Evolutionary conservation across 768 basidiomycete species (phyloP), one percentile per base, ranked within the genome.

Genomic region (Candolleomyces aberdarensis): DNA sequence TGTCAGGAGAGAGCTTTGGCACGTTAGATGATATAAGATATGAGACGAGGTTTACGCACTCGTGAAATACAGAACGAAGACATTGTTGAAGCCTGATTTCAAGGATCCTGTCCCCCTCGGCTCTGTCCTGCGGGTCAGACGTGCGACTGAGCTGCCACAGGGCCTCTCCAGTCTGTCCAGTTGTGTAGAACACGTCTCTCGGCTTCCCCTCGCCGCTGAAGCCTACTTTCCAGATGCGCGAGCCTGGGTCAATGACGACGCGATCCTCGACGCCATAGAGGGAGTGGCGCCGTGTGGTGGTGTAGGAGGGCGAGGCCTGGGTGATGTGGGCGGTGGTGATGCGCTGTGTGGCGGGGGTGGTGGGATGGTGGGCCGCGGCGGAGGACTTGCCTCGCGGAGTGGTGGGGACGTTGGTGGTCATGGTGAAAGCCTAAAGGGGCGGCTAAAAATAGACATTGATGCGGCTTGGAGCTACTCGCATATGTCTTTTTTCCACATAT

Each of bases 211-310:
- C 97, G 14, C 96, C 96, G 68, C 94, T 96, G 78, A 98, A 98
- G 2, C 97, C 97, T 11, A 96, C 92, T 76, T 96, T 97, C 96
- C 96, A 98, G 62, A 95, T 83, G 57, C 89, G 81, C 50, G 92
- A 94, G 19, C 97, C 97, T 22, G 95, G 89, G 72, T 99, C 97
- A 64, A 99, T 90, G 59, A 99, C 85, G 46, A 98, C 85, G 50
- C 96, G 83, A 74, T 98, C 97, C 70, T 99, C 97, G 7, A 92
- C 94, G 29, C 97, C 97, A 75, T 99, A 99, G 8, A 98, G 77
- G 1, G 95, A 96, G 71, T 98, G 96, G 58, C 94, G 81, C 50
- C 94, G 80, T 1, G 91, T 91, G 10, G 92, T 93, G 11, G 86
- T 74, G 71, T 94, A 94, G 66, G 94, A 91, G 0, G 92, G 93